Evolutionary conservation across 2,329 filamentous ascomycete genomes (phyloP).

Genomic region (Diaporthe eres): DNA sequence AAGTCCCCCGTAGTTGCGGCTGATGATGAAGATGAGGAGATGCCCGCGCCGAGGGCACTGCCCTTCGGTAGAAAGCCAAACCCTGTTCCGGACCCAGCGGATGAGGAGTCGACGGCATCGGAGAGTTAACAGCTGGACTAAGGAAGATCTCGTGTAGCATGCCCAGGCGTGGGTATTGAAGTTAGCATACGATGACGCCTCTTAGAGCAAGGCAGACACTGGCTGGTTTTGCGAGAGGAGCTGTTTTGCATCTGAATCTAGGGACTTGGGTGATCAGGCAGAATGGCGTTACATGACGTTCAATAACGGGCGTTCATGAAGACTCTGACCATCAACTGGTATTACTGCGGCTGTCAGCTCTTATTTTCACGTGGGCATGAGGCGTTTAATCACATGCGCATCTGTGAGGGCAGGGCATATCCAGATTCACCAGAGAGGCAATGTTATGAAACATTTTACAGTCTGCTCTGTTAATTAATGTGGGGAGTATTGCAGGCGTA

Average conservation of each 20-base stretch:
- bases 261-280: not conserved
- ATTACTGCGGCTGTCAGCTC: not conserved
- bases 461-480: not conserved
- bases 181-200: not conserved
- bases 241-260: not conserved
- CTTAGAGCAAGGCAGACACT: not conserved
- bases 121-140: constrained; percentile 14
- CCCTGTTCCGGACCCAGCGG: constrained; percentile 25
- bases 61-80: constrained; percentile 9
- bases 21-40: constrained; percentile 12
- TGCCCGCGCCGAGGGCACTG: constrained; percentile 23
- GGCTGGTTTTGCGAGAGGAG: not conserved
- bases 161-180: not conserved
- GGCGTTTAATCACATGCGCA: not conserved
- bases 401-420: no score
- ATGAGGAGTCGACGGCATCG: constrained; percentile 38
- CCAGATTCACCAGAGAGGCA: not conserved
- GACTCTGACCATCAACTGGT: not conserved
- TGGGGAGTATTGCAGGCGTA: not conserved
- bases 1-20: constrained; percentile 16
- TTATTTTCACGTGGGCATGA: not conserved
- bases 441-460: not conserved
- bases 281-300: not conserved
- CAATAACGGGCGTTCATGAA: not conserved
- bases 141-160: not conserved